Evolutionary conservation across 1,284 basidiomycete genomes (phyloP).

Genomic region (Ceratobasidium sp.): DNA sequence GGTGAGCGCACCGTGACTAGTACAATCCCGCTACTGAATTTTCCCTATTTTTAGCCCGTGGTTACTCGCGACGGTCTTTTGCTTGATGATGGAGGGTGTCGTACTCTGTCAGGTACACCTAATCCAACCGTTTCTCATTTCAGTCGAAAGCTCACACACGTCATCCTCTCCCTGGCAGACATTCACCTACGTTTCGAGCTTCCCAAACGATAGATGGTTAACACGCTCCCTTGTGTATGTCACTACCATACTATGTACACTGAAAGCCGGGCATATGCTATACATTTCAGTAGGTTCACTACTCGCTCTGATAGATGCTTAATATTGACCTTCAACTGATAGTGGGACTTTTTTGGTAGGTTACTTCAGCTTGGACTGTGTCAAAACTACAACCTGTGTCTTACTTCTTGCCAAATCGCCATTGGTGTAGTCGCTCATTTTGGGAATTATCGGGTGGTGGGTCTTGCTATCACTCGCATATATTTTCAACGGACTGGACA

Average conservation of each 20-base stretch:
- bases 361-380: background rate
- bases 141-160: background rate
- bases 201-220: background rate
- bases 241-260: conserved; percentile 11
- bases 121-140: background rate
- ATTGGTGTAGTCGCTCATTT: conserved; percentile 21
- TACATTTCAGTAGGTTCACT: conserved; percentile 19
- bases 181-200: conserved; percentile 11
- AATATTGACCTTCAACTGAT: background rate
- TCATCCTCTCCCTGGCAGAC: background rate
- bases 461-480: background rate
- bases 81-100: conserved; percentile 30
- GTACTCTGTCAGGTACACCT: conserved; percentile 16
- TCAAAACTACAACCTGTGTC: background rate
- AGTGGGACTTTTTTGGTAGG: conserved; percentile 35
- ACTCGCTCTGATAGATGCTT: background rate
- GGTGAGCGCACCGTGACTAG: conserved; percentile 8
- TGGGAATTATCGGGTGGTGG: conserved; percentile 8
- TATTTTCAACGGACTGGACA: too few relatives aligned
- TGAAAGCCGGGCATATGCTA: conserved; percentile 33
- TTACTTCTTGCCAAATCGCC: background rate
- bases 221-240: background rate
- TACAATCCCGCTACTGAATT: background rate
- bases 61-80: conserved; percentile 24
- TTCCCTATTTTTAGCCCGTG: conserved; percentile 16